A percentile compares a stretch with the other conserved stretches of the same genome.
Evolutionary conservation across 441 rosid genomes (phyloP).

Genomic region (Heliophila coronopifolia): DNA sequence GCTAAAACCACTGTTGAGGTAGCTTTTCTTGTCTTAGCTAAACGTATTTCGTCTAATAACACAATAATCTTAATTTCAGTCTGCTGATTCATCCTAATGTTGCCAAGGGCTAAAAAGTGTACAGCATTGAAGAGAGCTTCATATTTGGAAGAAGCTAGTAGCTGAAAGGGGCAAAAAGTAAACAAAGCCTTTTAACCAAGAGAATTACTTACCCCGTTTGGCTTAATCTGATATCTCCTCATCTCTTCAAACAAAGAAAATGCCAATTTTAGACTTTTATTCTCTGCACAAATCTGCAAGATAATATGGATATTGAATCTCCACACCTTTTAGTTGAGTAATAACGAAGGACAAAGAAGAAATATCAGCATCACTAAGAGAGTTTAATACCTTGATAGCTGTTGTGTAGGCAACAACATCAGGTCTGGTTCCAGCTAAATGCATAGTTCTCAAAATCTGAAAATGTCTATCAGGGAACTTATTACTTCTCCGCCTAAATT

Average conservation of each 20-base stretch:
- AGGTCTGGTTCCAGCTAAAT: constrained; percentile 55
- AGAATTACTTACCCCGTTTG: constrained; percentile 68
- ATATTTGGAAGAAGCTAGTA: not conserved
- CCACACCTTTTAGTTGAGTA: constrained; percentile 21
- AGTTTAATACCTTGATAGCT: constrained; percentile 64
- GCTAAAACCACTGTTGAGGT: not conserved
- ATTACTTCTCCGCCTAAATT: not conserved
- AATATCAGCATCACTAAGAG: constrained; percentile 10
- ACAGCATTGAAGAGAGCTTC: constrained; percentile 1
- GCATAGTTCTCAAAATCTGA: constrained; percentile 89
- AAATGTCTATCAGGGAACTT: constrained; percentile 29
- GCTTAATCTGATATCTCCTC: constrained; percentile 64
- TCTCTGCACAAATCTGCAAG: constrained; percentile 63
- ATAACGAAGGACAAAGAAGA: constrained; percentile 21
- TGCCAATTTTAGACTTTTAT: constrained; percentile 52
- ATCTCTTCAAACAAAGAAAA: constrained; percentile 75
- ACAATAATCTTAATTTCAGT: not conserved
- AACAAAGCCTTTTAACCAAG: not conserved
- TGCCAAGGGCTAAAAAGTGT: not conserved
- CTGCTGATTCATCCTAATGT: constrained; percentile 10
- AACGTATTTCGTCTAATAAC: not conserved
- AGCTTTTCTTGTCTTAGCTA: not conserved
- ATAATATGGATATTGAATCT: constrained; percentile 18
- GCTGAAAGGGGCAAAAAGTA: constrained; percentile 2
- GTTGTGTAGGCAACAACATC: constrained; percentile 90